A percentile compares a stretch with the other conserved stretches of the same genome.
Evolutionary conservation across 805 yeast genomes (phyloP).

Genomic region (Lipomyces orientalis): DNA sequence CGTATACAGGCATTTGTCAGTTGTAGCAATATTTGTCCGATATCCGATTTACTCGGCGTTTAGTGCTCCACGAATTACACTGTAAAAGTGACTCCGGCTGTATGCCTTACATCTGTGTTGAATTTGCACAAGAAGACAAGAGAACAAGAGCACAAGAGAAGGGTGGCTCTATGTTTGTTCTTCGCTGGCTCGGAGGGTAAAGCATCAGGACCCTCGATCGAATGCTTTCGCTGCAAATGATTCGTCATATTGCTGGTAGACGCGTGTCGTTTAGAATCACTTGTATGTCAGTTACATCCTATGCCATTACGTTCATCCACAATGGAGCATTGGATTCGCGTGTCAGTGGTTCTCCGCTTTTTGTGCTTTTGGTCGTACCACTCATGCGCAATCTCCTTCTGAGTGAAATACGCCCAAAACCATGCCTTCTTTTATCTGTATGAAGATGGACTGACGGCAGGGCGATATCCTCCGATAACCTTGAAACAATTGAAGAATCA

Average conservation of each 20-base stretch:
- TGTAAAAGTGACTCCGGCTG: too few species aligned
- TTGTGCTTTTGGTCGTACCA: background rate
- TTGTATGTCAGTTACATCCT: background rate
- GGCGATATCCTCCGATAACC: background rate
- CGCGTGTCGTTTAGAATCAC: background rate
- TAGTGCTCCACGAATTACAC: too few species aligned
- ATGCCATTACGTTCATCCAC: background rate
- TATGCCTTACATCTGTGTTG: too few species aligned
- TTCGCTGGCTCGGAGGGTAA: too few species aligned
- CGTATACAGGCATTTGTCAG: too few species aligned
- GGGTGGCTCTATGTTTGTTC: too few species aligned
- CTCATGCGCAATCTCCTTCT: background rate
- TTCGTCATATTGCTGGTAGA: background rate
- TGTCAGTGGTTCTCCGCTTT: background rate
- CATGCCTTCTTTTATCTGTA: background rate
- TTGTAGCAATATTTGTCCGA: too few species aligned
- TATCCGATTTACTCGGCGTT: too few species aligned
- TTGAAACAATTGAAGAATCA: background rate
- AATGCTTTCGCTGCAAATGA: background rate
- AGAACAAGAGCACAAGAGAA: too few species aligned
- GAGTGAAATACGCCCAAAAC: background rate
- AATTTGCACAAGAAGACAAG: too few species aligned
- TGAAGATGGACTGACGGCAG: background rate
- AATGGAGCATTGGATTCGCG: background rate
- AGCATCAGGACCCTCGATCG: too few species aligned